Base-by-base conservation (phyloP, 805 yeast species). In the Metschnikowia lachancei region DNA sequence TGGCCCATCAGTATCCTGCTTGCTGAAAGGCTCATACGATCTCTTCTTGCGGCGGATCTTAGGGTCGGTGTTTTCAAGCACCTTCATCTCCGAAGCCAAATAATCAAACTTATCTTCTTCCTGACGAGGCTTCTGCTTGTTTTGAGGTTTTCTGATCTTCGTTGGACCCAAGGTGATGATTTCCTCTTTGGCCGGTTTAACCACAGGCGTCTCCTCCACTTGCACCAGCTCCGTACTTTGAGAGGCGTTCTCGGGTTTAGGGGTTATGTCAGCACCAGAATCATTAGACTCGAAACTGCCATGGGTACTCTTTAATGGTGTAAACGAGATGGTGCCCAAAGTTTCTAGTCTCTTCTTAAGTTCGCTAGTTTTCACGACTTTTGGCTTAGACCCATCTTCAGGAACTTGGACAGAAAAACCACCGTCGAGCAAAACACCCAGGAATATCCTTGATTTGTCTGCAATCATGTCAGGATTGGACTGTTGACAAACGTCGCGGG, bases 11-110 rank as follows among this genome's bases (percentile, higher is more conserved):
- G 29, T 28, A n/a, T 71, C 64, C 5, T 65, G 68, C 37, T 68
- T 70, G 5, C 74, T 61, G 52, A 81, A 84, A 3, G 90, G 89
- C 63, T 84, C 84, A 52, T 79, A 84, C 8, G 75, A 58, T 44
- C 68, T 64, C 55, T 75, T 74, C 59, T 74, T 75, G 4, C 54
- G 58, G 14, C 54, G 50, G 35, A 51, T 61, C 41, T 52, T 53
- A 24, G 56, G 46, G 29, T 53, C 58, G 14, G 44, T 46, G n/a
- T 53, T 51, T 34, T 34, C 45, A 30, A 54, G 50, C 41, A 52
- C 28, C 19, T 48, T 50, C 9, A 36, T 39, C 12, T 46, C 43
- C 13, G 31, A 22, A n/a, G 49, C 43, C 29, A 34, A 33, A 37
- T 53, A 53, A 31, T 53, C 47, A 22, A 51, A 49, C n/a, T n/a